Evolutionary conservation across 495 filamentous ascomycete species (phyloP), one percentile per base, ranked within the genome.

Genomic region (Hypoxylon lienhwacheense): DNA sequence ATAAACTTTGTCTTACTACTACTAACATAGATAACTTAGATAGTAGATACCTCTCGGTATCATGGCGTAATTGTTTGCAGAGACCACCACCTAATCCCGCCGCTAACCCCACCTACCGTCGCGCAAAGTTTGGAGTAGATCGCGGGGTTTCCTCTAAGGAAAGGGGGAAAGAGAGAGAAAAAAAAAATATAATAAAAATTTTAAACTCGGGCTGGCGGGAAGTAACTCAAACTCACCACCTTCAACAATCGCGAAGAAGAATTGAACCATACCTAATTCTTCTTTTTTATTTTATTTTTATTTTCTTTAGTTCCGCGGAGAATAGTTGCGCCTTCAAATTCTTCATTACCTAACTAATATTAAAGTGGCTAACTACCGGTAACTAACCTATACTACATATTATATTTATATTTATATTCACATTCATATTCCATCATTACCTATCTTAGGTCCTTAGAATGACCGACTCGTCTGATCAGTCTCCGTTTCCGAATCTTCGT

Each of bases 401-500:
- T 5, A 12, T 12, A 37, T 20, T 37, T 5, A 5, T 12, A 16
- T 37, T 20, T 20, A 37, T 20, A 21, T 16, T 21, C 10, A 37
- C 35, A 20, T 0, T 21, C 5, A n/a, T 21, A 35, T 2, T 29
- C 29, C 10, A 4, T 40, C 7, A 20, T 15, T 21, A 24, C 14
- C 17, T 3, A 16, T 15, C 22, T 26, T 11, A 10, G n/a, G n/a
- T n/a, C n/a, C 7, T 45, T 53, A 56, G 47, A 36, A 67, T 70
- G 67, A 53, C 47, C n/a, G 61, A 69, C 45, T 52, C 51, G 29
- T 59, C 63, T 32, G 49, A 62, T 37, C 35, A 56, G 35, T 58
- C 65, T 31, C 62, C 21, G 5, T 54, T 66, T 39, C 48, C 53
- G 46, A 83, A 87, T 73, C 86, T 89, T 40, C 66, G 73, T 24